A percentile compares a stretch with the other conserved stretches of the same genome.
Conservation (phyloP, 208 protist species). For the Crithidia brevicula region DNA sequence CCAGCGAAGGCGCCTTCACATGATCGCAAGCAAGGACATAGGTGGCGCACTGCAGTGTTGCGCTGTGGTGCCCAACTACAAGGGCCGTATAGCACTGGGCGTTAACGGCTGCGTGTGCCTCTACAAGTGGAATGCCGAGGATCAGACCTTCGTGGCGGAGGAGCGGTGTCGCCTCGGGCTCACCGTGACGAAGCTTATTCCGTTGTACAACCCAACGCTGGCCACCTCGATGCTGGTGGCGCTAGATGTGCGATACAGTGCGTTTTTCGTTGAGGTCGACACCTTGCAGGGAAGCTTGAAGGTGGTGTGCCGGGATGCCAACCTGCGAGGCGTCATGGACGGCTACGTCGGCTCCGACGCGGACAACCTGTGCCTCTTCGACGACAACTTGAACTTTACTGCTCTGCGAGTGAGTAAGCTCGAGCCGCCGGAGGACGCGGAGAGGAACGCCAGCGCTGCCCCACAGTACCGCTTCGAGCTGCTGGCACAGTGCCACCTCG, state of each 20-base stretch:
- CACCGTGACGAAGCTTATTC: slow-evolving; percentile 65
- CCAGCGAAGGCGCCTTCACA: slow-evolving; percentile 17
- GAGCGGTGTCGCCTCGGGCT: slow-evolving; percentile 66
- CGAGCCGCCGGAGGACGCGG: not conserved
- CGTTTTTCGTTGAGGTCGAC: slow-evolving; percentile 67
- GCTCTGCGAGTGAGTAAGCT: slow-evolving; percentile 38
- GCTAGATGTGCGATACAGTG: slow-evolving; percentile 73
- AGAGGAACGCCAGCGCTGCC: not conserved
- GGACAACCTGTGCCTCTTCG: slow-evolving; percentile 51
- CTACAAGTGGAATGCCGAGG: slow-evolving; percentile 67
- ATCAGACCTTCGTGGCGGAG: slow-evolving; percentile 74
- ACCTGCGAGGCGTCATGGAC: slow-evolving; percentile 72
- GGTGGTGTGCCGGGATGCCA: slow-evolving; percentile 52
- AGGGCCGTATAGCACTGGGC: slow-evolving; percentile 72
- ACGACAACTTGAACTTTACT: slow-evolving; percentile 73
- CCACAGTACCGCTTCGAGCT: slow-evolving; percentile 21
- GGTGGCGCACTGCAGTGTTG: slow-evolving; percentile 81
- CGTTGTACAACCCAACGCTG: slow-evolving; percentile 29
- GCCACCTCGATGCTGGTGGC: slow-evolving; percentile 51
- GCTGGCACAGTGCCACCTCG: slow-evolving; percentile 71
- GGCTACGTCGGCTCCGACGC: slow-evolving; percentile 26
- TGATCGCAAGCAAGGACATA: slow-evolving; percentile 57
- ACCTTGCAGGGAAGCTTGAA: slow-evolving; percentile 68
- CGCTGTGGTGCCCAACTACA: slow-evolving; percentile 69
- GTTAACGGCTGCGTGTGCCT: slow-evolving; percentile 76